Base-by-base conservation (phyloP, 495 filamentous ascomycete genomes). In the Amorphotheca resinae region DNA sequence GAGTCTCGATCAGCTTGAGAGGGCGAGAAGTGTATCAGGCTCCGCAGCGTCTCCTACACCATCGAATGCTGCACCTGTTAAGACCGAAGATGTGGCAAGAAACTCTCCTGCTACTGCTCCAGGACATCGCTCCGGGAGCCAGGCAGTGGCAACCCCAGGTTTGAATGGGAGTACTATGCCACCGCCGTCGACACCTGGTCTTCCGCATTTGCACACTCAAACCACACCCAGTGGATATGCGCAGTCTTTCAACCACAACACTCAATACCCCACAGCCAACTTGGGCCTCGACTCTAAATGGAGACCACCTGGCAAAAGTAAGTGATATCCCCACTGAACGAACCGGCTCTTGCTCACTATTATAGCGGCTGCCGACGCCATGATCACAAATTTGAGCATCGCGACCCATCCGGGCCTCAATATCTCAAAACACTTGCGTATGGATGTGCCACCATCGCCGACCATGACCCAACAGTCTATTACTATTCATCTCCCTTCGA, bases 361-460 rank as follows among this genome's bases (percentile, higher is more conserved):
- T 3, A 9, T 39, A 74, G 67, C 62, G 46, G 55, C 58, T 37
- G 54, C 54, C 25, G 73, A 80, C 53, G 76, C 82, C 12, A 63
- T 87, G 31, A 73, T 87, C 42, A 68, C 69, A 21, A 82, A 73
- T 38, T 57, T 87, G 31, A 65, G 71, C 18, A 58, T 93, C n/a
- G 58, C 63, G 28, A 78, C 80, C 2, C 80, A 84, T 58, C 73
- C 77, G 2, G 67, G 66, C 1, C 63, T 86, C 22, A 73, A 68
- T 17, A 55, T 76, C 12, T 63, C 69, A 20, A 59, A 61, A 3
- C 63, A 60, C 33, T 73, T 80, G 57, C 60, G 63, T 20, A 55
- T 80, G 22, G 64, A 76, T 32, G 60, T 89, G 33, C 67, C 72
- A 0, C 73, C 85, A 2, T 73, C 78, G 35, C 51, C 71, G 1